Evolutionary conservation across 2,329 filamentous ascomycete genomes (phyloP).

Genomic region (Hypomyces rosellus): DNA sequence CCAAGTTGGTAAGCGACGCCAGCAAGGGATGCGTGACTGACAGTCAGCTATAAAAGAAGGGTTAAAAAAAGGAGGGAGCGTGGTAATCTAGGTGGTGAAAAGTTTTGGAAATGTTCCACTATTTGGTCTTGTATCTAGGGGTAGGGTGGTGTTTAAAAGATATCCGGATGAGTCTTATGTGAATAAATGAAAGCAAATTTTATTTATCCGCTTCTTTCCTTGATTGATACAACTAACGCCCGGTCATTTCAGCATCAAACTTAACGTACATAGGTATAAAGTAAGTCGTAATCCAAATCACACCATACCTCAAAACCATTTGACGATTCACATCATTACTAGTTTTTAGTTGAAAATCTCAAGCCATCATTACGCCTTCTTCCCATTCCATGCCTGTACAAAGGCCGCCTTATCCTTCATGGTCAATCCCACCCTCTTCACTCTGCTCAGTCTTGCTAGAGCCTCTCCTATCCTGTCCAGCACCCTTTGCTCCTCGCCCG

Average conservation of each 20-base stretch:
- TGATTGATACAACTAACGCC: too few relatives aligned
- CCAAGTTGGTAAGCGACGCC: slow-evolving; percentile 51
- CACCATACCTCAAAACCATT: neutral
- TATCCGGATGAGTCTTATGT: slow-evolving; percentile 4
- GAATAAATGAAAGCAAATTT: neutral
- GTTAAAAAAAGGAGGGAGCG: too few relatives aligned
- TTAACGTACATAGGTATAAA: neutral
- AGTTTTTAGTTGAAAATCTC: neutral
- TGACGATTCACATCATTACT: neutral
- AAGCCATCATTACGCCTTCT: slow-evolving; percentile 23
- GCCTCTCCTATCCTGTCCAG: slow-evolving; percentile 79
- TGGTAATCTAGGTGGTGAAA: too few relatives aligned
- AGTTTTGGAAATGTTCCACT: too few relatives aligned
- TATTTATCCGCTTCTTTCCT: too few relatives aligned
- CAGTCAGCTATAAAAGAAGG: slow-evolving; percentile 19
- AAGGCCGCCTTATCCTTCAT: slow-evolving; percentile 79
- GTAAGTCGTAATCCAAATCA: neutral
- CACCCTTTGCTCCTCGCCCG: slow-evolving; percentile 57
- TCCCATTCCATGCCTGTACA: slow-evolving; percentile 57
- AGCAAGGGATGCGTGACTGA: slow-evolving; percentile 56
- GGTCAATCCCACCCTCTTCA: slow-evolving; percentile 81
- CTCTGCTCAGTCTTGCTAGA: slow-evolving; percentile 77
- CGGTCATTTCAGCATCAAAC: too few relatives aligned
- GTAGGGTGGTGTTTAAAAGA: slow-evolving; percentile 4
- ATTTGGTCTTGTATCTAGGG: neutral